These are phyloP conservation scores for Phytophthora nicotianae DNA, from an alignment of 352 stramenopile species.

Conservation along the genomic window DNA sequence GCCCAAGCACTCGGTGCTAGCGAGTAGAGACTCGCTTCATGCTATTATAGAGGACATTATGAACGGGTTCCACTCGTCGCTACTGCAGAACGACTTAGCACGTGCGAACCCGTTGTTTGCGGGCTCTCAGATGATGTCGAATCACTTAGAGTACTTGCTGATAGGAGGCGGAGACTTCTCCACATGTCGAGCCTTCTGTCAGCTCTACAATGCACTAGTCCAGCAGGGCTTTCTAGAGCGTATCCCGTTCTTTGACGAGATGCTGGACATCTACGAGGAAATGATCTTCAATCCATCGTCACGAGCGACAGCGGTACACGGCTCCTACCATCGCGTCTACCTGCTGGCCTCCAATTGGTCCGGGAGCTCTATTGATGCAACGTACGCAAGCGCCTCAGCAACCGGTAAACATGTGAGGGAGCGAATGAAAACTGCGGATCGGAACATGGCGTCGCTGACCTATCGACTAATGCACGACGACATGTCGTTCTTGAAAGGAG, in stretches of 20 bases:
- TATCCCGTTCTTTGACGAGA: constrained; percentile 30
- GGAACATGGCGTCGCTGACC: too few species aligned
- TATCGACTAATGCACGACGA: too few species aligned
- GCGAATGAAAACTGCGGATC: too few species aligned
- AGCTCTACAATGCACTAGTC: constrained; percentile 37
- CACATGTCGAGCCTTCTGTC: constrained; percentile 25
- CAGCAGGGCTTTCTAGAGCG: constrained; percentile 11
- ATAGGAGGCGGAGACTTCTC: background rate
- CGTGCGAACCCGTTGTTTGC: background rate
- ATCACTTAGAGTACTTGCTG: background rate
- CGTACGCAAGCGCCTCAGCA: too few species aligned
- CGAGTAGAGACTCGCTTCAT: background rate
- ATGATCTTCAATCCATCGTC: constrained; percentile 28
- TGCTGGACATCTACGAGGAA: constrained; percentile 27
- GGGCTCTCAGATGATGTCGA: background rate
- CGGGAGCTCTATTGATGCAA: too few species aligned
- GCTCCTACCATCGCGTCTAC: constrained; percentile 26
- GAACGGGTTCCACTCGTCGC: background rate
- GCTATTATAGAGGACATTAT: background rate
- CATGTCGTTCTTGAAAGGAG: constrained; percentile 18
- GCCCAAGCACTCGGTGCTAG: background rate
- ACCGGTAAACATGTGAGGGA: too few species aligned
- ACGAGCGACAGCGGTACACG: constrained; percentile 18
- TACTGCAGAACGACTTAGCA: background rate
- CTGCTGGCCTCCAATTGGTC: too few species aligned